These are phyloP conservation scores for Botrytis porri DNA, from an alignment of 2,329 filamentous ascomycete species.

Conservation along the genomic window DNA sequence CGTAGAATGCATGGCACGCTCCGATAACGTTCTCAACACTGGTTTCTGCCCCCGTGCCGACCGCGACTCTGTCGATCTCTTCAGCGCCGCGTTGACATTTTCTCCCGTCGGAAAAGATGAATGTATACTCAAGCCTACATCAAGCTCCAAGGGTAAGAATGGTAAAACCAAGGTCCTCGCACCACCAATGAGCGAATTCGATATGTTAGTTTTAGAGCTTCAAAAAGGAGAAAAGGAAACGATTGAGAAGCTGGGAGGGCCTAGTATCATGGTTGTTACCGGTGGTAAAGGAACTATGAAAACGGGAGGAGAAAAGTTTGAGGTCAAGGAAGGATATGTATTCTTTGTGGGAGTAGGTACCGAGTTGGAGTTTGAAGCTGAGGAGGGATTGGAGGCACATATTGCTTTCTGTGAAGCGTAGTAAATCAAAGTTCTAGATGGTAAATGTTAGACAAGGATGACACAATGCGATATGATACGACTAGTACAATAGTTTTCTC, in stretches of 20 bases:
- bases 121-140: conserved; percentile 50
- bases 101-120: conserved; percentile 56
- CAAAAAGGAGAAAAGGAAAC: conserved; percentile 55
- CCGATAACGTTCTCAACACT: conserved; percentile 82
- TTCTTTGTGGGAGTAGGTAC: conserved; percentile 55
- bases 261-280: conserved; percentile 61
- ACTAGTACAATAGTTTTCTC: neutral
- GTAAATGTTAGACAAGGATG: neutral
- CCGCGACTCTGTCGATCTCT: conserved; percentile 61
- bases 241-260: conserved; percentile 54
- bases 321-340: conserved; percentile 59
- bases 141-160: conserved; percentile 50
- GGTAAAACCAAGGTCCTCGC: conserved; percentile 62
- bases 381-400: conserved; percentile 28
- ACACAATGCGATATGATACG: neutral
- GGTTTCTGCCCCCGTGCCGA: conserved; percentile 70
- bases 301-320: conserved; percentile 52
- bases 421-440: neutral
- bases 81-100: conserved; percentile 62
- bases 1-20: conserved; percentile 96
- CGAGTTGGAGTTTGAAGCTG: conserved; percentile 26
- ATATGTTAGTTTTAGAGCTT: conserved; percentile 61
- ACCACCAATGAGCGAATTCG: conserved; percentile 70
- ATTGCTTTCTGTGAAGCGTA: conserved; percentile 28
- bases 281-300: conserved; percentile 57